phyloP scores from a whole-genome alignment of 2,329 filamentous ascomycete species.

The Cladosporium sp. region DNA sequence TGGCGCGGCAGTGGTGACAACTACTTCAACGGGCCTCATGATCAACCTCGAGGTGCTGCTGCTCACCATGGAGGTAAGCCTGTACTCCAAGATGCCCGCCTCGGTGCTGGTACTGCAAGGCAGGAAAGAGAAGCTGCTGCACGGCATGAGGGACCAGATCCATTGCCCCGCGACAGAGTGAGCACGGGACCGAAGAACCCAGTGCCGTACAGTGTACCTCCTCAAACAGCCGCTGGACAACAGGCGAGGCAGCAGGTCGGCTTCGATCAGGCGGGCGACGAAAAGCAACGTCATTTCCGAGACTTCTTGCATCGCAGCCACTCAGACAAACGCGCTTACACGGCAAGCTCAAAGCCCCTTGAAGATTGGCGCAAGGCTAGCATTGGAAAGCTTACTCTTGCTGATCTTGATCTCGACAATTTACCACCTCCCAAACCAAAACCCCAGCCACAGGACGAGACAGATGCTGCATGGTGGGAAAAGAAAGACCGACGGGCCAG shows the following conservation, averaged over 20 bases:
- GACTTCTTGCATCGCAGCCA: conserved; percentile 43
- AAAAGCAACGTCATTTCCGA: conserved; percentile 37
- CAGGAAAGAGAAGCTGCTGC: conserved; percentile 35
- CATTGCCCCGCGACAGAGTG: conserved; percentile 35
- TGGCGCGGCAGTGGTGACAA: conserved; percentile 11
- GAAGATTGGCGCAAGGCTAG: conserved; percentile 53
- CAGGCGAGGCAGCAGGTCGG: conserved; percentile 43
- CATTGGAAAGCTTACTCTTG: conserved; percentile 40
- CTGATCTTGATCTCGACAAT: conserved; percentile 46
- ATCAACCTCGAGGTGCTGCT: conserved; percentile 12
- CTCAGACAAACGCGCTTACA: conserved; percentile 45
- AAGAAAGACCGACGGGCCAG: conserved; percentile 29
- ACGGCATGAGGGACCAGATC: conserved; percentile 39
- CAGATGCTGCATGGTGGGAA: conserved; percentile 69
- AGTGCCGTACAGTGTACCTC: conserved; percentile 37
- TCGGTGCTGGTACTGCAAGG: conserved; percentile 34
- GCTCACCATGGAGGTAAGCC: neutral
- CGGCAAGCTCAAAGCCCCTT: conserved; percentile 57
- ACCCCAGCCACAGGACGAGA: conserved; percentile 12
- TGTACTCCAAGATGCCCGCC: conserved; percentile 41
- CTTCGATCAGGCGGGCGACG: conserved; percentile 36
- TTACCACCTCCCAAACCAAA: conserved; percentile 4
- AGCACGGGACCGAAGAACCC: conserved; percentile 27
- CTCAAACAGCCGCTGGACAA: conserved; percentile 39
- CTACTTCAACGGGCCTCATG: conserved; percentile 11